Percentiles rank a stretch among this genome's conserved stretches.
phyloP scores from a whole-genome alignment of 768 basidiomycete species.

The Brasilioporus rufonigricans region DNA sequence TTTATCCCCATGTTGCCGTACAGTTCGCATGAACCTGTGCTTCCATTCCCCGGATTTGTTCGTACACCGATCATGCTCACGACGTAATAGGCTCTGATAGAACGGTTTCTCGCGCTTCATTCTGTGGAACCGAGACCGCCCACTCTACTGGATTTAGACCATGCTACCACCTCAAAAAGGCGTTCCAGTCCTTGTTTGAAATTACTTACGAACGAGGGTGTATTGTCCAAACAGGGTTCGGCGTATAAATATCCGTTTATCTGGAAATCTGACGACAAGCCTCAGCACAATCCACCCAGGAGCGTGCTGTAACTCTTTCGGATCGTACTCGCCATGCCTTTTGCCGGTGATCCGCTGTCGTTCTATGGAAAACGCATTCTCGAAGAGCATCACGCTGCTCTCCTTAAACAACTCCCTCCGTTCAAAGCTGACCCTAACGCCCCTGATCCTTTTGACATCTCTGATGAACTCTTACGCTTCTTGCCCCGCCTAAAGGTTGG shows the following conservation, averaged over 20 bases:
- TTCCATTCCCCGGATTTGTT: too few relatives aligned
- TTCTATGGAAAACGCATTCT: constrained; percentile 15
- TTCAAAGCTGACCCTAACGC: not conserved
- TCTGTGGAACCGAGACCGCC: not conserved
- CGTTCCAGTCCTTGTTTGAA: not conserved
- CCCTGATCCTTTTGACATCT: not conserved
- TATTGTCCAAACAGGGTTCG: not conserved
- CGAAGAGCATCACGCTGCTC: constrained; percentile 8
- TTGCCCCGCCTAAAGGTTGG: constrained; percentile 12
- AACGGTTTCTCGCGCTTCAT: not conserved
- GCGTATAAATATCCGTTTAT: not conserved
- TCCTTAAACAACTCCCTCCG: not conserved
- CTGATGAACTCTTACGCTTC: not conserved
- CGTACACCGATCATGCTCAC: too few relatives aligned
- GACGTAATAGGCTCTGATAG: not conserved
- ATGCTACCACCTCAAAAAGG: not conserved
- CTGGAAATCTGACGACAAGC: not conserved
- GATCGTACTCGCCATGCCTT: constrained; percentile 4
- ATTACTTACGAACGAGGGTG: not conserved
- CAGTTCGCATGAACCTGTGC: not conserved
- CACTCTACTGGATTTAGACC: not conserved
- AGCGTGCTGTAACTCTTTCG: not conserved
- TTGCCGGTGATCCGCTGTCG: constrained; percentile 17
- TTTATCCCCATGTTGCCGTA: not conserved
- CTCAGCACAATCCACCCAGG: not conserved